Evolutionary conservation across 768 basidiomycete species (phyloP).

Genomic region (Artomyces pyxidatus): DNA sequence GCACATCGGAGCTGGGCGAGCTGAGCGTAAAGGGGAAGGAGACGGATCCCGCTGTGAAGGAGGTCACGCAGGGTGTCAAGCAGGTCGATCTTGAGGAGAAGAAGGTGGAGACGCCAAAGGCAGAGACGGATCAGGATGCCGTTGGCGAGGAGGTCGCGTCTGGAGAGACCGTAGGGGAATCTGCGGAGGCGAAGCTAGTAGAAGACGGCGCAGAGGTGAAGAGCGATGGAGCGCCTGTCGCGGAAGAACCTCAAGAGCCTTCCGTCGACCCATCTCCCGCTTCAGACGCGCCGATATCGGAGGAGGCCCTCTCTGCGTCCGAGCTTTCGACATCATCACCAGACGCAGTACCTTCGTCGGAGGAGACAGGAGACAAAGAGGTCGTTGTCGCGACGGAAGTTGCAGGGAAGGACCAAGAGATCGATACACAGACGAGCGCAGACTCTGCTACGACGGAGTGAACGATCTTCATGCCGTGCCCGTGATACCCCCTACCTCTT

Average conservation of each 20-base stretch:
- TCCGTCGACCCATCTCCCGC: neutral
- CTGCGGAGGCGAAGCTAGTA: conserved; percentile 34
- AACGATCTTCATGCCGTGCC: too few species aligned
- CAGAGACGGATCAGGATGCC: too few species aligned
- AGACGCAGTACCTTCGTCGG: neutral
- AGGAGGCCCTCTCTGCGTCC: neutral
- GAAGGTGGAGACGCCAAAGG: conserved; percentile 1
- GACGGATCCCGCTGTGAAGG: conserved; percentile 47
- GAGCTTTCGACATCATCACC: neutral
- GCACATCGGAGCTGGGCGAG: conserved; percentile 18
- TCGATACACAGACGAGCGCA: too few species aligned
- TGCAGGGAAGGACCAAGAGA: too few species aligned
- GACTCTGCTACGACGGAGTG: too few species aligned
- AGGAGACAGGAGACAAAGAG: neutral
- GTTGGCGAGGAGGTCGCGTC: neutral
- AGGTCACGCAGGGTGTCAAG: conserved; percentile 63
- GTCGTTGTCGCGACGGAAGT: too few species aligned
- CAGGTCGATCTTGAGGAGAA: conserved; percentile 54
- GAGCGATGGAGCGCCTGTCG: neutral
- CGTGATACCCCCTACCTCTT: too few species aligned
- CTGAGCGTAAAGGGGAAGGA: conserved; percentile 27
- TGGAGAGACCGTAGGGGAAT: conserved; percentile 36
- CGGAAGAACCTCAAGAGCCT: neutral
- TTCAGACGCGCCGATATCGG: neutral
- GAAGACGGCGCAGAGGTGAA: neutral